Conservation (phyloP, 2,329 filamentous ascomycete species). For the Phyllosticta paracitricarpa region DNA sequence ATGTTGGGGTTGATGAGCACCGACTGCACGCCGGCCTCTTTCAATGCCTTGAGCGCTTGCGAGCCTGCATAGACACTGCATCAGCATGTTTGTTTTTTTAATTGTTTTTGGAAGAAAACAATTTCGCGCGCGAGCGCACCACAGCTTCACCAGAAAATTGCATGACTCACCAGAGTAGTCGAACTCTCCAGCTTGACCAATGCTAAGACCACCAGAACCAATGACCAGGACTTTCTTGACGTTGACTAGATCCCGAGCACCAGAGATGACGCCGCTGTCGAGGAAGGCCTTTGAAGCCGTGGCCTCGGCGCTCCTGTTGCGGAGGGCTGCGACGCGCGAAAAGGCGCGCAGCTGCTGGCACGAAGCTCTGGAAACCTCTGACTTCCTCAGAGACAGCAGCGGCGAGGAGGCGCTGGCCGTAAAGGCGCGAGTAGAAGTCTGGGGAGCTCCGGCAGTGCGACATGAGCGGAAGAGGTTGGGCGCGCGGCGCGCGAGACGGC, state of each 20-base stretch:
- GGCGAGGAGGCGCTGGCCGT: constrained; percentile 23
- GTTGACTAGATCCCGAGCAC: constrained; percentile 64
- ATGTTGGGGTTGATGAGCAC: constrained; percentile 98
- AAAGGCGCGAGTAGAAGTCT: constrained; percentile 23
- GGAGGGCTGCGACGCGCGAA: constrained; percentile 23
- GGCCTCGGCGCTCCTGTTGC: constrained; percentile 50
- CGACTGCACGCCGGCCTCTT: constrained; percentile 84
- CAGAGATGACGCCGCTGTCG: constrained; percentile 76
- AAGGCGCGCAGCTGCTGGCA: constrained; percentile 29
- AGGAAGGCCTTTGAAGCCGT: constrained; percentile 81
- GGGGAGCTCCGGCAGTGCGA: constrained; percentile 19
- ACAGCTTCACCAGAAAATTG: background rate
- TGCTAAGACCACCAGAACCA: constrained; percentile 87
- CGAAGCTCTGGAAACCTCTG: constrained; percentile 23
- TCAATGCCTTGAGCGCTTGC: constrained; percentile 91
- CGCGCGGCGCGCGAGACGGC: constrained; percentile 32
- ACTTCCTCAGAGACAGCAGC: constrained; percentile 20
- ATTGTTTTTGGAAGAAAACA: background rate
- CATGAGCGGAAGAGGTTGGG: constrained; percentile 24
- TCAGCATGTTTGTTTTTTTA: background rate
- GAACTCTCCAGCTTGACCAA: constrained; percentile 96
- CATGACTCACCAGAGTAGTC: constrained; percentile 81
- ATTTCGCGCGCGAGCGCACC: background rate
- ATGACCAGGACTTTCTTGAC: constrained; percentile 98
- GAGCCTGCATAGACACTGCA: constrained; percentile 53